Evolutionary conservation across 352 stramenopile genomes (phyloP).

Genomic region (Phytopythium litorale): DNA sequence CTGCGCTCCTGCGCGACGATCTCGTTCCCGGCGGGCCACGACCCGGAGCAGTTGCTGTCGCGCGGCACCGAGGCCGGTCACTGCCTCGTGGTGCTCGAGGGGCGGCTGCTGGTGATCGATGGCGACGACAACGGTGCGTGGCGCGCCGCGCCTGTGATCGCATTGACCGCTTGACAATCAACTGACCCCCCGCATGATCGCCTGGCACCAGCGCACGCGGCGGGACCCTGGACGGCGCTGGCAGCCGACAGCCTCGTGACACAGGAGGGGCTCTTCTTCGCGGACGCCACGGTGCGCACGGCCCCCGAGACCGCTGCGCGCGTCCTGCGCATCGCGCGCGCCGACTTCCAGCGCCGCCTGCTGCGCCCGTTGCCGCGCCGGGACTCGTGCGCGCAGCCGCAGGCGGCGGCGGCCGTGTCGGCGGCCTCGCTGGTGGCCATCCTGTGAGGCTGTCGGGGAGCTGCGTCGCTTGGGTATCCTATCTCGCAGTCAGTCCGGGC

Average conservation of each 20-base stretch:
- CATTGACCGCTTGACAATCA: background rate
- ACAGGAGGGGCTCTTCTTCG: slow-evolving; percentile 33
- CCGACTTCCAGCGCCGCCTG: slow-evolving; percentile 43
- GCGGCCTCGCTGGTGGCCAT: background rate
- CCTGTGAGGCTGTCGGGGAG: no score
- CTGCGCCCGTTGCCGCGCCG: slow-evolving; percentile 25
- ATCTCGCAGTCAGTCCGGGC: no score
- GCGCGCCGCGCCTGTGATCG: background rate
- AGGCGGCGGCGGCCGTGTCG: background rate
- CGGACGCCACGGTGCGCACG: slow-evolving; percentile 33
- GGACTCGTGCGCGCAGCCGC: slow-evolving; percentile 7
- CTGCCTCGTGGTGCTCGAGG: slow-evolving; percentile 35
- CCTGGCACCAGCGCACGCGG: slow-evolving; percentile 14
- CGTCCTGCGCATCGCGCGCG: slow-evolving; percentile 30
- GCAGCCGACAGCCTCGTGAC: slow-evolving; percentile 36
- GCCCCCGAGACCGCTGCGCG: slow-evolving; percentile 15
- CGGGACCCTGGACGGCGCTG: slow-evolving; percentile 29
- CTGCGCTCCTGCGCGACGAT: slow-evolving; percentile 26
- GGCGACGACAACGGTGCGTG: slow-evolving; percentile 16
- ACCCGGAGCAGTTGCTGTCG: background rate
- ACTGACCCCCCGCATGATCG: background rate
- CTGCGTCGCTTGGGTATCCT: background rate
- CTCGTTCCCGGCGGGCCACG: slow-evolving; percentile 13
- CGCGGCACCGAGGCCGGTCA: background rate
- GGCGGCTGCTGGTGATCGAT: slow-evolving; percentile 24